Base-by-base conservation (phyloP, 1,139 yeast species). In the Geotrichum phurueaensis region DNA sequence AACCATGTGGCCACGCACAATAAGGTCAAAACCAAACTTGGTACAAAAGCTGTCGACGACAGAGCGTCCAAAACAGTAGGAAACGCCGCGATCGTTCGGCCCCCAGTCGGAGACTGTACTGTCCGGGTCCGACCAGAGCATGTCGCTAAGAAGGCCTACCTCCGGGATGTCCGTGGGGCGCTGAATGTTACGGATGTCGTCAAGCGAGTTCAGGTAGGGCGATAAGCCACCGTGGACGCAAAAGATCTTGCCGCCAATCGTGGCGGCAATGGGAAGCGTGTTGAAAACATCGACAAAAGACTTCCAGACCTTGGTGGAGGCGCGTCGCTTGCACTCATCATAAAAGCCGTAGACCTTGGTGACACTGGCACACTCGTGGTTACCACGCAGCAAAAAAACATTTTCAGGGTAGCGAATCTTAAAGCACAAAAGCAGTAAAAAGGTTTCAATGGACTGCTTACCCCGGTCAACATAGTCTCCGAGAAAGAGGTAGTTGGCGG, bases 391-490 rank as follows among this genome's bases (percentile, higher is more conserved):
- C 83, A 89, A 82, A 74, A 88, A 89, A 68, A 89, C 87, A 71
- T 88, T 87, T 68, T 88, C 94, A 0, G 94, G 95, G 66, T 86
- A 88, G 72, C 86, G 87, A 67, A 89, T 84, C 74, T 89, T 89
- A 75, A 85, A 84, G 68, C 94, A 87, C 53, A 89, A 74, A 60
- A 89, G 75, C 52, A 89, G 75, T 62, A 88, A 75, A 55, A 89
- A 85, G 0, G 96, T 89, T 73, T 89, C 96, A 64, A 89, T 75
- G 0, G 94, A 86, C 72, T 88, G 91, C 71, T 87, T 83, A 53
- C 96, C 96, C 66, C 96, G 81, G 73, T 89, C 96, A 57, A 89
- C 96, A 70, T 89, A 89, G 73, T 89, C 96, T 48, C 96, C 96
- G 57, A 89, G 75, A 70, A 89, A 89, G 66, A 89, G 75, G 71